Evolutionary conservation across 495 filamentous ascomycete genomes (phyloP).

Genomic region (Collariella sp.): DNA sequence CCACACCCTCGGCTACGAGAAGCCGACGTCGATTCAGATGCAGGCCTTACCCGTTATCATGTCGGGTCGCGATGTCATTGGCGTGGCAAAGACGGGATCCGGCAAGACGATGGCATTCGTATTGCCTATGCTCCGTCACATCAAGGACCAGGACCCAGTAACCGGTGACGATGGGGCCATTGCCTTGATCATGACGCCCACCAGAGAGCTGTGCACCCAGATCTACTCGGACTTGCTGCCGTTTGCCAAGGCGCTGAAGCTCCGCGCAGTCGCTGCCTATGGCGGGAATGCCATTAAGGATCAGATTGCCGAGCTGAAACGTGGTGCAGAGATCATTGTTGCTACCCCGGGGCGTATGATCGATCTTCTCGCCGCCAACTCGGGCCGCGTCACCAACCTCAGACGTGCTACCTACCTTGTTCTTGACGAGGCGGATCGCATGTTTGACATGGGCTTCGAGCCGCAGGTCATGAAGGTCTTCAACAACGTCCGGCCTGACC

Average conservation of each 20-base stretch:
- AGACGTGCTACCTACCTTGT: conserved; percentile 85
- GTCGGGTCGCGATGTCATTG: conserved; percentile 93
- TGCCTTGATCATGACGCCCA: conserved; percentile 84
- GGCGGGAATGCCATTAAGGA: conserved; percentile 96
- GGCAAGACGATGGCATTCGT: conserved; percentile 96
- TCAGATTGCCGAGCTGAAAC: conserved; percentile 92
- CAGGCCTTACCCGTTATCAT: conserved; percentile 93
- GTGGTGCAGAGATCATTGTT: conserved; percentile 89
- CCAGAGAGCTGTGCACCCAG: conserved; percentile 88
- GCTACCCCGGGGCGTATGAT: conserved; percentile 97
- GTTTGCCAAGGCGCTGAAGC: conserved; percentile 78
- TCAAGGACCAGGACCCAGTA: conserved; percentile 86
- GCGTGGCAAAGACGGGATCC: conserved; percentile 96
- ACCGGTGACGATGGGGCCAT: conserved; percentile 81
- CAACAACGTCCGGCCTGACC: conserved; percentile 78
- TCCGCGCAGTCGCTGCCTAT: conserved; percentile 92
- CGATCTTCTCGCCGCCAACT: conserved; percentile 86
- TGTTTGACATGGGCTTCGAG: conserved; percentile 99
- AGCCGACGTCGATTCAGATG: conserved; percentile 85
- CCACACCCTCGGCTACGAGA: conserved; percentile 71
- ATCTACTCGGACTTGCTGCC: conserved; percentile 92
- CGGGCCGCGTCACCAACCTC: conserved; percentile 84
- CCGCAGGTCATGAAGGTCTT: conserved; percentile 97
- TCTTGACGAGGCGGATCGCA: conserved; percentile 93
- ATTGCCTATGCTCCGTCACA: conserved; percentile 94